Conservation (phyloP, 345 rosid species). For the Kandelia obovata region DNA sequence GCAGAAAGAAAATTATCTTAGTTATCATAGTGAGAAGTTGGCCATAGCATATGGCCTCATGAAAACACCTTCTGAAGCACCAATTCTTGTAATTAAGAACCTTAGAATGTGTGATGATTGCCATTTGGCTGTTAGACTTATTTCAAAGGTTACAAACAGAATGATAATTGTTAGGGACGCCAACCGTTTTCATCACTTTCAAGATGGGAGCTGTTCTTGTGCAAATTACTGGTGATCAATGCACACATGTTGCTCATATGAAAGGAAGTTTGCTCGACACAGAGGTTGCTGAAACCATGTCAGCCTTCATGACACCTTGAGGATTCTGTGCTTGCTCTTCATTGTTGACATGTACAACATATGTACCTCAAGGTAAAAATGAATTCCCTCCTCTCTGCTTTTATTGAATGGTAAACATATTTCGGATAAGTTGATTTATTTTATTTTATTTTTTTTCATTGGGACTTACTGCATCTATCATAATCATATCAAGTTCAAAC, state of each 20-base stretch:
- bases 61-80: constrained; percentile 55
- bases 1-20: constrained; percentile 66
- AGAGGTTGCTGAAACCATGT: not conserved
- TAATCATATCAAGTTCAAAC: no score
- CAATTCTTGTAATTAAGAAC: constrained; percentile 61
- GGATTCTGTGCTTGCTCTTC: constrained; percentile 1
- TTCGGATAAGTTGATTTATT: no score
- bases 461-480: no score
- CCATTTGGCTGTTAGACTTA: constrained; percentile 71
- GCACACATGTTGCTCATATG: not conserved
- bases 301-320: not conserved
- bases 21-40: constrained; percentile 80
- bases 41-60: constrained; percentile 77
- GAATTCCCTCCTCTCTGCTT: no score
- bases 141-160: constrained; percentile 55
- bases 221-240: constrained; percentile 57
- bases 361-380: no score
- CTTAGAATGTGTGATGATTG: constrained; percentile 87
- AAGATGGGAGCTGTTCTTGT: constrained; percentile 64
- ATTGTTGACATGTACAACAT: no score
- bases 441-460: no score
- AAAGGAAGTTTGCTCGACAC: not conserved
- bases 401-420: no score
- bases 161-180: constrained; percentile 68
- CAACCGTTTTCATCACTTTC: constrained; percentile 76